Evolutionary conservation across 306 rosid genomes (phyloP), one percentile per base, ranked within the genome.

Genomic region (Sphenostylis stenocarpa): DNA sequence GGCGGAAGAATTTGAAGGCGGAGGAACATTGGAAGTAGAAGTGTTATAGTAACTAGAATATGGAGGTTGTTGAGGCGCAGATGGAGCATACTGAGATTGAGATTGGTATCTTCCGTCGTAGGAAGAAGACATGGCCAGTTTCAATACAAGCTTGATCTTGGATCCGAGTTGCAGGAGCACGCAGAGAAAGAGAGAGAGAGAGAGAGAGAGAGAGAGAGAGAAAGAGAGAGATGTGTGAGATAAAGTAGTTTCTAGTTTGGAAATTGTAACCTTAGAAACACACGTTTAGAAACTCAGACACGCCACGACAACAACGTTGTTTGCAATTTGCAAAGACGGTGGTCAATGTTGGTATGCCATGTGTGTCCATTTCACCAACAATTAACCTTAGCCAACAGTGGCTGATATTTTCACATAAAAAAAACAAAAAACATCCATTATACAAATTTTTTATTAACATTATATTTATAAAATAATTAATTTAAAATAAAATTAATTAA

Each of bases 61-160:
- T 8, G 20, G 80, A 6, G 67, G 67, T 1, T 80, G 73, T 26
- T 83, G 84, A 6, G 88, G 96, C 0, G 96, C 89, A 1, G 97
- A 89, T 2, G 98, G 93, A 52, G 89, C 80, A 60, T 87, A 77
- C 3, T 82, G 73, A 75, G 87, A 73, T 0, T 73, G 63, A 70
- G 86, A 74, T 16, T 80, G 41, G 75, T 87, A 60, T 78, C 83
- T 70, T 12, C 75, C 83, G 66, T 72, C 83, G 66, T 72, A 84
- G 11, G 86, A 86, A 70, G 90, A 86, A 70, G 90, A 85, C 97
- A 93, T 93, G 13, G 84, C 15, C 23, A 6, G n/a, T 17, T 51
- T 0, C 3, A 52, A 21, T 20, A 4, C 58, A 55, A 55, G 3
- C 62, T 23, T 55, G 2, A 2, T 8, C 0, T 41, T 33, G 1